Base-by-base conservation (phyloP, 805 yeast species). In the Candida andamanensis region DNA sequence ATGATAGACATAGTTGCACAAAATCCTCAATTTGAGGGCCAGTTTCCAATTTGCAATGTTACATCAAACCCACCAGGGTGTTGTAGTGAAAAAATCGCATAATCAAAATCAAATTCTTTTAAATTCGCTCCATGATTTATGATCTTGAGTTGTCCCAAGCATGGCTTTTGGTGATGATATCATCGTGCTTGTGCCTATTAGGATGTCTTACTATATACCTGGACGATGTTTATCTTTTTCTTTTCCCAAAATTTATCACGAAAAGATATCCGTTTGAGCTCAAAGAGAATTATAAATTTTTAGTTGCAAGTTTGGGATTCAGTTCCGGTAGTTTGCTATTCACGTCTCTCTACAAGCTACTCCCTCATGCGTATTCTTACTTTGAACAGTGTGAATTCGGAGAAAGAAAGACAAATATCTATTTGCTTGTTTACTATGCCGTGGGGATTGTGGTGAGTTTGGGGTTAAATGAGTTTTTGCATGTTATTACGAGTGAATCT, bases 321-420 rank as follows among this genome's bases (percentile, higher is more conserved):
- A 78, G 89, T 42, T 67, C 90, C 0, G 97, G 98, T 0, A 85
- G 95, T 16, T 68, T 90, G 54, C 37, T 80, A 2, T 76, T 87
- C 47, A 86, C 97, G 0, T 74, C 95, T 0, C 58, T 90, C 30
- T 82, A 76, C 59, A 73, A 78, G 39, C 63, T 90, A 30, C 58
- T 89, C n/a, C 96, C 97, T 0, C 79, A 76, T 39, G 72, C 85
- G 0, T 45, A 56, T 24, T 47, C 50, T 1, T 77, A 80, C 45
- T 59, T 80, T 21, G 32, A 26, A 44, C 63, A 18, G 32, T 54
- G 36, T n/a, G 27, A 33, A 12, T 21, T 28, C 12, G 17, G 15
- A 6, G 14, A 17, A 8, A 19, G 24, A 6, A 31, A 42, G 24
- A 29, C 62, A 6, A 67, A 67, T 36, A 41, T 63, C 15, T 53